Evolutionary conservation across 2,329 filamentous ascomycete genomes (phyloP).

Genomic region (Epicoccum nigrum): DNA sequence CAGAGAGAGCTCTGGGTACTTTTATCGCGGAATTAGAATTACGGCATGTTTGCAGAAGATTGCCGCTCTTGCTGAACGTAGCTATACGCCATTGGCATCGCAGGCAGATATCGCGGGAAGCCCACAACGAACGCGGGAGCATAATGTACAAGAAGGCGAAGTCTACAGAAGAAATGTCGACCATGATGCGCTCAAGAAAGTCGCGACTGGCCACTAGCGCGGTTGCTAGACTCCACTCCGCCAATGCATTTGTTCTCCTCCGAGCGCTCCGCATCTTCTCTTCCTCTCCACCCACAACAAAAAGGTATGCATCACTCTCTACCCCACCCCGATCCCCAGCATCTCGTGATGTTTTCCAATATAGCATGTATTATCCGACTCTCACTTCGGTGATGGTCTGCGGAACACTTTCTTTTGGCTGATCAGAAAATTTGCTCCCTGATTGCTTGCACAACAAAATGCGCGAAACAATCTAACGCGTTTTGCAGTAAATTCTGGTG

Average conservation of each 20-base stretch:
- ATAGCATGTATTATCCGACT: constrained; percentile 59
- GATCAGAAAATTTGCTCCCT: constrained; percentile 26
- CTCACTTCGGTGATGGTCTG: constrained; percentile 37
- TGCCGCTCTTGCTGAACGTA: background rate
- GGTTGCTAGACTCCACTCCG: constrained; percentile 22
- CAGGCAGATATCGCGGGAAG: constrained; percentile 28
- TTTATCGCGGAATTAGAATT: constrained; percentile 3
- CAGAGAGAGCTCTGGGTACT: constrained; percentile 11
- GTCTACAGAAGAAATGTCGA: constrained; percentile 14
- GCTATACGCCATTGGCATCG: constrained; percentile 34
- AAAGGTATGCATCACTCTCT: constrained; percentile 32
- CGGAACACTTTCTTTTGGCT: constrained; percentile 41
- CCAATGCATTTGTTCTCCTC: constrained; percentile 21
- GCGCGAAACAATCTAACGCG: constrained; percentile 21
- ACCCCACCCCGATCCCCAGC: background rate
- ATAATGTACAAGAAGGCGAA: constrained; percentile 16
- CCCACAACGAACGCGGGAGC: constrained; percentile 23
- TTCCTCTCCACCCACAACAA: constrained; percentile 16
- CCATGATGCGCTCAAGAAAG: constrained; percentile 17
- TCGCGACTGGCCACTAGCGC: constrained; percentile 28
- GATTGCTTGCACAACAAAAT: background rate
- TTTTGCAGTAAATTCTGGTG: background rate
- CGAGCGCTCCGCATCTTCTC: constrained; percentile 11
- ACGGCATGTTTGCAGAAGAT: background rate
- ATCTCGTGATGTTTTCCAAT: constrained; percentile 47